A percentile compares a stretch with the other conserved stretches of the same genome.
These are phyloP conservation scores for Fusarium staphyleae DNA, from an alignment of 2,329 filamentous ascomycete genomes.

Conservation along the genomic window DNA sequence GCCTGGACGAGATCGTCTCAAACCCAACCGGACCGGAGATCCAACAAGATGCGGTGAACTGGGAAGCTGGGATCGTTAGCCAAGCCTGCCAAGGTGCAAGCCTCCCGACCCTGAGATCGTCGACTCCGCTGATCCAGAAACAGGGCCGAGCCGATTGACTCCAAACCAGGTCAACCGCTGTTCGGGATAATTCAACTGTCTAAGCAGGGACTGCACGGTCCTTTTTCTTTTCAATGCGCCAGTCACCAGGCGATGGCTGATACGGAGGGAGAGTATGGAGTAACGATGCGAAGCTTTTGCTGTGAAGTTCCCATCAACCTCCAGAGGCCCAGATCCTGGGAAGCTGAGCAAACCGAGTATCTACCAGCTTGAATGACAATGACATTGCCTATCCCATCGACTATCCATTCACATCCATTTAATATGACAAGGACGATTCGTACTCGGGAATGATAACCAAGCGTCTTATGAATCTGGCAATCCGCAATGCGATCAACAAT, in stretches of 20 bases:
- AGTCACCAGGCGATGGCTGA: constrained; percentile 7
- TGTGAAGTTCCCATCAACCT: constrained; percentile 20
- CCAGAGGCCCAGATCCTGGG: constrained; percentile 15
- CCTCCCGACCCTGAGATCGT: constrained; percentile 3
- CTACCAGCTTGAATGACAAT: neutral
- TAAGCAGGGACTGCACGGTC: constrained; percentile 32
- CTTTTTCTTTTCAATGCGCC: constrained; percentile 30
- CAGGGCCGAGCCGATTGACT: constrained; percentile 8
- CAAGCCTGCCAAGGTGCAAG: neutral
- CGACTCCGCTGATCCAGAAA: constrained; percentile 1
- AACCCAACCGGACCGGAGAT: constrained; percentile 27
- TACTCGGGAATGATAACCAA: too few relatives aligned
- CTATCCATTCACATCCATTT: too few relatives aligned
- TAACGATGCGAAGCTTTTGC: constrained; percentile 12
- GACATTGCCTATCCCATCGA: too few relatives aligned
- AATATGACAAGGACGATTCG: too few relatives aligned
- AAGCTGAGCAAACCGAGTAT: neutral
- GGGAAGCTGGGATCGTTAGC: neutral
- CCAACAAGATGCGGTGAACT: constrained; percentile 38
- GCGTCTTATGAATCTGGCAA: neutral
- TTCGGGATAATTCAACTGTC: constrained; percentile 16
- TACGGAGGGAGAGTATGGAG: constrained; percentile 2
- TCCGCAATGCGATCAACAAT: neutral
- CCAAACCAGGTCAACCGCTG: constrained; percentile 11
- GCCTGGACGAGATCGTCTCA: constrained; percentile 31